Conservation (phyloP, 139 green algal species). For the Volvox reticuliferus region DNA sequence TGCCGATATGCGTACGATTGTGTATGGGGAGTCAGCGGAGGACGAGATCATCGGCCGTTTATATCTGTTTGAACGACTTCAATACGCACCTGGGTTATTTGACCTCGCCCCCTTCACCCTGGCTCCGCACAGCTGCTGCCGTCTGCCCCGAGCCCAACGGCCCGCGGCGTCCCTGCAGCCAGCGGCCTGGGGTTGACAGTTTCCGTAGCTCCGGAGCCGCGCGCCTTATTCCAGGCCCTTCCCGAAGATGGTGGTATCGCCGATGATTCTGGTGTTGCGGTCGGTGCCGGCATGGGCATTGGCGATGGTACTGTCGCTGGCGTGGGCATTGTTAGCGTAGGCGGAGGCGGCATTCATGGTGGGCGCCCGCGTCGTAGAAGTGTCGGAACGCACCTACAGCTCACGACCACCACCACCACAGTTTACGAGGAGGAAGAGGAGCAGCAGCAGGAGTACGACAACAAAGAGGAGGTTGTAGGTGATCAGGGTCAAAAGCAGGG, state of each 20-base stretch:
- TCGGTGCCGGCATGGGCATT: background rate
- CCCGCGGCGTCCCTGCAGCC: background rate
- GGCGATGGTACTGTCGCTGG: background rate
- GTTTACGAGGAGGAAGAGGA: conserved; percentile 7
- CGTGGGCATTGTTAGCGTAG: background rate
- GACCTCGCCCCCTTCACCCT: too few species aligned
- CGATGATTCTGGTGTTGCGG: background rate
- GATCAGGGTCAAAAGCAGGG: background rate
- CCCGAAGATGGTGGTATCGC: background rate
- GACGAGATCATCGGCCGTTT: too few species aligned
- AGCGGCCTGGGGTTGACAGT: background rate
- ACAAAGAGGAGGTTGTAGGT: background rate
- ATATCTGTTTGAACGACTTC: too few species aligned
- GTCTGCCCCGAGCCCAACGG: too few species aligned
- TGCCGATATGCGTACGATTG: too few species aligned
- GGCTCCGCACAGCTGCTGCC: background rate
- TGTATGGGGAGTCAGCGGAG: too few species aligned
- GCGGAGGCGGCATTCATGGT: background rate
- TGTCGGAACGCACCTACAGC: background rate
- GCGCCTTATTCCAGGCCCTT: background rate
- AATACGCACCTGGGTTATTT: too few species aligned
- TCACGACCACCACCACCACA: conserved; percentile 10
- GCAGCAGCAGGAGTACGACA: background rate
- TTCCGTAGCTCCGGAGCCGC: background rate
- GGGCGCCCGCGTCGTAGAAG: background rate